Percentiles rank a stretch among this genome's conserved stretches.
Conservation (phyloP, 805 yeast genomes). For the Starmerella etchellsii region DNA sequence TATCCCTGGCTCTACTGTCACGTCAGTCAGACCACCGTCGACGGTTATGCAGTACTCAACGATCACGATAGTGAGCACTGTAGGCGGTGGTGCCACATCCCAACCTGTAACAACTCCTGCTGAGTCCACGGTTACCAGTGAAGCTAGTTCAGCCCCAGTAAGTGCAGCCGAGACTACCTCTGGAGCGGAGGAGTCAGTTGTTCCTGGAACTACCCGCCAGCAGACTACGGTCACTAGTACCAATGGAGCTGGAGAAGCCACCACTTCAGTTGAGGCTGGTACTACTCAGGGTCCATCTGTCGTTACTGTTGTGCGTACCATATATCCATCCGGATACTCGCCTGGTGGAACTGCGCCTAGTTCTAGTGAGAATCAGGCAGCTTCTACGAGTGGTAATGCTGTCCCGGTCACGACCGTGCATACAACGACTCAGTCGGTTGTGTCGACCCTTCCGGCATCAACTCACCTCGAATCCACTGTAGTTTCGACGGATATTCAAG, state of each 20-base stretch:
- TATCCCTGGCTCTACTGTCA: slow-evolving; percentile 15
- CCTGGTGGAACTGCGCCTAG: not conserved
- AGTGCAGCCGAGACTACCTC: too few species aligned
- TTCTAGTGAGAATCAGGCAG: not conserved
- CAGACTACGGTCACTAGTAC: slow-evolving; percentile 1
- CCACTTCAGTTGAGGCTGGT: slow-evolving; percentile 2
- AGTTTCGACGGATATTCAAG: not conserved
- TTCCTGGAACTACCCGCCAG: slow-evolving; percentile 15
- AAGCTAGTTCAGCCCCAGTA: too few species aligned
- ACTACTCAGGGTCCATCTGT: slow-evolving; percentile 8
- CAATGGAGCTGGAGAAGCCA: slow-evolving; percentile 1
- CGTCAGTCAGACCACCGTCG: not conserved
- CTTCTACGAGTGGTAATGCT: too few species aligned
- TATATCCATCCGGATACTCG: slow-evolving; percentile 1
- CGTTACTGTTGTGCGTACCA: slow-evolving; percentile 6
- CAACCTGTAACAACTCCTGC: too few species aligned
- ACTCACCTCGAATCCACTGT: slow-evolving; percentile 17
- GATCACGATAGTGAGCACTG: slow-evolving; percentile 1
- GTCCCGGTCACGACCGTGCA: too few species aligned
- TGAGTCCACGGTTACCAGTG: too few species aligned
- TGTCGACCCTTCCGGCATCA: slow-evolving; percentile 15
- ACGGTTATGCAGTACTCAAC: not conserved
- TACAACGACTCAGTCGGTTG: not conserved
- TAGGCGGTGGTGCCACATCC: too few species aligned
- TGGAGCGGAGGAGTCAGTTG: too few species aligned